phyloP scores from a whole-genome alignment of 2,329 filamentous ascomycete genomes.

The Proliferodiscus dingleyae region DNA sequence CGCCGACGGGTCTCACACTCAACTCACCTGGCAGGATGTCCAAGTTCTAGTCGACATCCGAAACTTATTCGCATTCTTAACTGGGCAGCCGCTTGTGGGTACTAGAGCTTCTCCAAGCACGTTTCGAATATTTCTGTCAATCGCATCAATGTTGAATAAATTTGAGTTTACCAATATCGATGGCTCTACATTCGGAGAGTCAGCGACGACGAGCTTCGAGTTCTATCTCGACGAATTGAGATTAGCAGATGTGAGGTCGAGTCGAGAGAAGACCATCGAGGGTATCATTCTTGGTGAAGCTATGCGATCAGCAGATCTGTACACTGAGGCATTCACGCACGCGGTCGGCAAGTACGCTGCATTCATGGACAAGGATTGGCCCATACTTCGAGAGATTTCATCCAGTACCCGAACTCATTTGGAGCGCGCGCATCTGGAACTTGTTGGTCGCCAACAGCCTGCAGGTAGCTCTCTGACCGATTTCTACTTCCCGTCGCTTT shows the following conservation, averaged over 20 bases:
- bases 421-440: slow-evolving; percentile 74
- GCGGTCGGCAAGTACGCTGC: slow-evolving; percentile 81
- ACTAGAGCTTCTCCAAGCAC: slow-evolving; percentile 48
- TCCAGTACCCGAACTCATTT: slow-evolving; percentile 70
- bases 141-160: slow-evolving; percentile 49
- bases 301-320: slow-evolving; percentile 76
- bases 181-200: slow-evolving; percentile 54
- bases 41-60: slow-evolving; percentile 55
- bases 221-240: slow-evolving; percentile 72
- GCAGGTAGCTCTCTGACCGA: slow-evolving; percentile 71
- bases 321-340: slow-evolving; percentile 88
- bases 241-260: slow-evolving; percentile 74
- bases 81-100: slow-evolving; percentile 56
- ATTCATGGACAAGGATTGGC: slow-evolving; percentile 60
- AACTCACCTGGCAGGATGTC: slow-evolving; percentile 40
- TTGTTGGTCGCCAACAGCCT: slow-evolving; percentile 65
- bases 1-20: slow-evolving; percentile 24
- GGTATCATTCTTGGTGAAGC: slow-evolving; percentile 83
- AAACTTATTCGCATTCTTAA: slow-evolving; percentile 63
- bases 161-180: slow-evolving; percentile 54
- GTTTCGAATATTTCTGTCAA: slow-evolving; percentile 50
- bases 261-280: slow-evolving; percentile 84
- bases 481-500: slow-evolving; percentile 88
- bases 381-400: slow-evolving; percentile 67
- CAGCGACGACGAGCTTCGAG: slow-evolving; percentile 60